Conservation (phyloP, 2,329 filamentous ascomycete species). For the Botrytis fragariae region DNA sequence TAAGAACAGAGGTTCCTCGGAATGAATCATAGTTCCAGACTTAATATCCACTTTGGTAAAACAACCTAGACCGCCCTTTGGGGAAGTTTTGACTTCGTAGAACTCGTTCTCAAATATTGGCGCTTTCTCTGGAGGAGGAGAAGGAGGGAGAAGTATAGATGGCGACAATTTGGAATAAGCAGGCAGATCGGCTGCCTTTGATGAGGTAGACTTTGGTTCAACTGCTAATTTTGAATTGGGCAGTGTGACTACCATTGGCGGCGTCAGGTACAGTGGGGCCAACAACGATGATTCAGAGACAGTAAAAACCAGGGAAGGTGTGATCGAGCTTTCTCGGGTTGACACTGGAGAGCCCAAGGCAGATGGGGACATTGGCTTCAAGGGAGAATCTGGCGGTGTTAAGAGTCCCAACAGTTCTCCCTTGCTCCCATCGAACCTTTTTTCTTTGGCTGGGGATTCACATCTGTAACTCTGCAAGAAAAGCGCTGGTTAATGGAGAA, state of each 20-base stretch:
- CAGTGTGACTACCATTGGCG: not conserved
- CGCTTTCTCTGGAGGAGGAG: not conserved
- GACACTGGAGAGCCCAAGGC: constrained; percentile 1
- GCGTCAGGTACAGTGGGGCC: not conserved
- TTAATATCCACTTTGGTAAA: constrained; percentile 35
- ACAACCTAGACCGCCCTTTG: constrained; percentile 35
- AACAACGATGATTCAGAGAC: not conserved
- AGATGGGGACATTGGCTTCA: not conserved
- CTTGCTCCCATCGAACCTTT: not conserved
- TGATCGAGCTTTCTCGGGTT: not conserved
- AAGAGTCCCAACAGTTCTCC: not conserved
- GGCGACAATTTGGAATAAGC: not conserved
- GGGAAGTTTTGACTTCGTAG: constrained; percentile 34
- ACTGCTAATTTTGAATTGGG: not conserved
- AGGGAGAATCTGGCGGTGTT: constrained; percentile 1
- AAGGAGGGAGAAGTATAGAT: not conserved
- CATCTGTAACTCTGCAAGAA: not conserved
- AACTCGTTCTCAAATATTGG: constrained; percentile 29
- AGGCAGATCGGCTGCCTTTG: not conserved
- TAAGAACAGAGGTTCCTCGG: constrained; percentile 33
- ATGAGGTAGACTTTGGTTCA: not conserved
- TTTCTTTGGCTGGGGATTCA: not conserved
- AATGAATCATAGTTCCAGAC: constrained; percentile 29
- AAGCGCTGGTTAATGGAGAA: not conserved
- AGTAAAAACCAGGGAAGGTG: not conserved